A percentile compares a stretch with the other conserved stretches of the same genome.
Conservation (phyloP, 768 basidiomycete species). For the Boletus patriciae region DNA sequence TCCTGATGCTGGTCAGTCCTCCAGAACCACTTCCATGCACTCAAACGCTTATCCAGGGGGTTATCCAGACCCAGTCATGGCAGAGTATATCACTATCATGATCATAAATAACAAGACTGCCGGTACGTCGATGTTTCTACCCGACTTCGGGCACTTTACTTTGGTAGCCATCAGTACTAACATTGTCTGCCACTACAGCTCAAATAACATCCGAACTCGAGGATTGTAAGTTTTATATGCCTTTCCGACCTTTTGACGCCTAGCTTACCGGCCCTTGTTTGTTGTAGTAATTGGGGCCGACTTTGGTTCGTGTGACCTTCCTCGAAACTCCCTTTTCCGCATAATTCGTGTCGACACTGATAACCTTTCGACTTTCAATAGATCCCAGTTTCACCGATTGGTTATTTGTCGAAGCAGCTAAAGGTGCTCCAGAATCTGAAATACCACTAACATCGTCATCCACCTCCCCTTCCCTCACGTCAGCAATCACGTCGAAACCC, state of each 20-base stretch:
- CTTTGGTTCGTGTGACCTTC: conserved; percentile 53
- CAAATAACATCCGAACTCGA: conserved; percentile 88
- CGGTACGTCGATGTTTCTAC: conserved; percentile 42
- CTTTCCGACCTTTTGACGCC: conserved; percentile 1
- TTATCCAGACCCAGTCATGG: conserved; percentile 78
- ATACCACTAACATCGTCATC: conserved; percentile 36
- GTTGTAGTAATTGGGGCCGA: conserved; percentile 71
- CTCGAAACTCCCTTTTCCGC: conserved; percentile 1
- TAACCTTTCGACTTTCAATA: conserved; percentile 28
- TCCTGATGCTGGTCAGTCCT: conserved; percentile 64
- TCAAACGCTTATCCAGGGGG: conserved; percentile 8
- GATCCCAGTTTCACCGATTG: conserved; percentile 86
- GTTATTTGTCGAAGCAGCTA: conserved; percentile 80
- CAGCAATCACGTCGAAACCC: conserved; percentile 27
- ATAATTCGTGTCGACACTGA: conserved; percentile 4
- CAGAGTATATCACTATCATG: conserved; percentile 95
- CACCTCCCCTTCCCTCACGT: conserved; percentile 22
- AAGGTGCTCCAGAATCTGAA: conserved; percentile 59
- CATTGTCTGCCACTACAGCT: conserved; percentile 39
- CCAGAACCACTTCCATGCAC: conserved; percentile 1
- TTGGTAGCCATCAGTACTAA: conserved; percentile 2
- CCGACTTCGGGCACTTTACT: background rate
- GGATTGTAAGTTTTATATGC: conserved; percentile 53
- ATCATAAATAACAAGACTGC: conserved; percentile 88
- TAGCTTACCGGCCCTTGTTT: conserved; percentile 12